Conservation (phyloP, 2,329 filamentous ascomycete genomes). For the Juglanconis juglandina region DNA sequence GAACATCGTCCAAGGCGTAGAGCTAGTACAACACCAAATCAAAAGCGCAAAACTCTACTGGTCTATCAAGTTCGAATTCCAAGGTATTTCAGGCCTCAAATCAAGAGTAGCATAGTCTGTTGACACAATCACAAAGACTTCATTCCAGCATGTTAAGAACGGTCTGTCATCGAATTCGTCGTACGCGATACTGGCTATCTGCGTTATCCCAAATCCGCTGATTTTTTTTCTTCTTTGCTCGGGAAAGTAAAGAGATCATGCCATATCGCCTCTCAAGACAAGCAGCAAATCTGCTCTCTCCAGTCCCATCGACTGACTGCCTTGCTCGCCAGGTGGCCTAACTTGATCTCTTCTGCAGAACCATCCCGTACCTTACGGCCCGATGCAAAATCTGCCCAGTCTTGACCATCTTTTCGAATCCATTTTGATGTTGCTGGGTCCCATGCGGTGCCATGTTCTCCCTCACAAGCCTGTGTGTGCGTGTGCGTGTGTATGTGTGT, state of each 20-base stretch:
- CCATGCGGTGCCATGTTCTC: not conserved
- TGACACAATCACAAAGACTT: not conserved
- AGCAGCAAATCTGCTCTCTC: not conserved
- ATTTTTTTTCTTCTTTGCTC: not conserved
- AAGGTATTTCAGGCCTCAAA: no score
- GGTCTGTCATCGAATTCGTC: slow-evolving; percentile 17
- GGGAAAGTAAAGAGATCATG: not conserved
- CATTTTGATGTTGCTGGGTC: not conserved
- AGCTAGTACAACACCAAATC: not conserved
- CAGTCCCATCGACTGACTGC: not conserved
- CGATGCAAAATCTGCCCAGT: not conserved
- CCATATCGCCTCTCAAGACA: not conserved
- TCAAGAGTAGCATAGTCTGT: no score
- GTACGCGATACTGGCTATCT: slow-evolving; percentile 17
- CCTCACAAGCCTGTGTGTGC: not conserved
- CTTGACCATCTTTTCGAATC: not conserved
- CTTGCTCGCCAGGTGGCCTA: not conserved
- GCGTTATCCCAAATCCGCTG: slow-evolving; percentile 12
- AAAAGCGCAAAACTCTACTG: no score
- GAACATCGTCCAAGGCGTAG: not conserved
- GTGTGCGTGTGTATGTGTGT: not conserved
- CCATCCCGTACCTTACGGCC: not conserved
- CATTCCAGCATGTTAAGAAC: not conserved
- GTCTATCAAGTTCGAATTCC: no score
- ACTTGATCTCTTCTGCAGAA: not conserved